Percentiles rank a stretch among this genome's conserved stretches.
Evolutionary conservation across 108 stramenopile species (phyloP).

Genomic region (Pseudonitzschia delicatissima): DNA sequence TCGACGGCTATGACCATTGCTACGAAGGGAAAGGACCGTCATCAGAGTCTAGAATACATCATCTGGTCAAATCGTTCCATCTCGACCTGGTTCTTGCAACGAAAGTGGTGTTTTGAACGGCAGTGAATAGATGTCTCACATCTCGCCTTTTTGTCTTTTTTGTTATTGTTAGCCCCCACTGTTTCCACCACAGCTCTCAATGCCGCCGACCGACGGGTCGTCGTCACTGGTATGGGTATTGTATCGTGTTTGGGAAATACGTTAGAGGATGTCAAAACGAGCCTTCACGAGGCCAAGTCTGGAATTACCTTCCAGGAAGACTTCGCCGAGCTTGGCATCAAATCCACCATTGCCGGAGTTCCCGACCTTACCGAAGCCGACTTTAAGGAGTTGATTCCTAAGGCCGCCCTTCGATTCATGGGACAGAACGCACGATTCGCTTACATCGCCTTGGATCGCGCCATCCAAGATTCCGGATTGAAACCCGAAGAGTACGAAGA

Average conservation of each 20-base stretch:
- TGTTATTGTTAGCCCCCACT: conserved; percentile 1
- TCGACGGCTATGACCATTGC: too few species aligned
- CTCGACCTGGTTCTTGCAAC: not conserved
- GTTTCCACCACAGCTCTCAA: conserved; percentile 50
- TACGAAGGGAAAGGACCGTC: too few species aligned
- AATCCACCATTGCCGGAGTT: conserved; percentile 76
- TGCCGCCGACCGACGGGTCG: conserved; percentile 60
- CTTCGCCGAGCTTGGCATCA: conserved; percentile 86
- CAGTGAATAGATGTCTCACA: too few species aligned
- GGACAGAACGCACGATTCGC: conserved; percentile 90
- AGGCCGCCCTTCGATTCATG: conserved; percentile 77
- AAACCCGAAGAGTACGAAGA: conserved; percentile 82
- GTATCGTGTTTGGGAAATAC: conserved; percentile 89
- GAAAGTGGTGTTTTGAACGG: not conserved
- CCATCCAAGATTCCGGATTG: conserved; percentile 78
- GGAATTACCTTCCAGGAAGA: conserved; percentile 75
- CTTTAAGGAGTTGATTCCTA: conserved; percentile 85
- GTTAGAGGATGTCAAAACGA: conserved; percentile 74
- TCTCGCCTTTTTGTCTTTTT: not conserved
- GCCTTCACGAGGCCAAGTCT: conserved; percentile 41
- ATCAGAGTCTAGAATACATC: too few species aligned
- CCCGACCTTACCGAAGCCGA: conserved; percentile 73
- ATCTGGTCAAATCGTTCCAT: too few species aligned
- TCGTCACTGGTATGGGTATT: conserved; percentile 93
- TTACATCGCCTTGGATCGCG: conserved; percentile 84